A percentile compares a stretch with the other conserved stretches of the same genome.
Conservation (phyloP, 352 stramenopile species). For the Phytophthora pinifolia region DNA sequence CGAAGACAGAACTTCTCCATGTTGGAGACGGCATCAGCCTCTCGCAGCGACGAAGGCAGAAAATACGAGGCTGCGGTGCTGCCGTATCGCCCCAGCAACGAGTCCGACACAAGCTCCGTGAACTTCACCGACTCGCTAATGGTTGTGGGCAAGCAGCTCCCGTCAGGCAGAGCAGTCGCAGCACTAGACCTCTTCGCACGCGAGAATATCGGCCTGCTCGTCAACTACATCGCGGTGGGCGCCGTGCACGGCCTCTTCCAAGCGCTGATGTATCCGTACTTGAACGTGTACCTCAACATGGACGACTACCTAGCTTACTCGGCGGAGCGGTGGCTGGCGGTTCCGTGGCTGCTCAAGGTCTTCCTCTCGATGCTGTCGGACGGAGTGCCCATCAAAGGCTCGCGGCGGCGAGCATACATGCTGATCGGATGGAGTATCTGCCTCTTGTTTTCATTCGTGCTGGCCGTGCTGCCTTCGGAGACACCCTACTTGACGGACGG, state of each 20-base stretch:
- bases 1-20: slow-evolving; percentile 37
- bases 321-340: slow-evolving; percentile 49
- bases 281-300: slow-evolving; percentile 80
- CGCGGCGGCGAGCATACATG: slow-evolving; percentile 50
- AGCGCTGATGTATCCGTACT: slow-evolving; percentile 58
- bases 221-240: slow-evolving; percentile 60
- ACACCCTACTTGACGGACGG: slow-evolving; percentile 41
- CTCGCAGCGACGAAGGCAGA: slow-evolving; percentile 18
- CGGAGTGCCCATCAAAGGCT: slow-evolving; percentile 44
- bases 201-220: slow-evolving; percentile 43
- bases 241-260: slow-evolving; percentile 55
- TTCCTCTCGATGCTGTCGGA: slow-evolving; percentile 52
- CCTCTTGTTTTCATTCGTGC: slow-evolving; percentile 45
- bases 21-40: slow-evolving; percentile 35
- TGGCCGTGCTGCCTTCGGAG: slow-evolving; percentile 33
- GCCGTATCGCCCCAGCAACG: slow-evolving; percentile 30
- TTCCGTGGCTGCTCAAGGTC: slow-evolving; percentile 67
- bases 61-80: slow-evolving; percentile 31
- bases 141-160: slow-evolving; percentile 24
- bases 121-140: slow-evolving; percentile 37
- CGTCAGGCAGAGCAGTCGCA: slow-evolving; percentile 26
- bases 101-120: slow-evolving; percentile 27
- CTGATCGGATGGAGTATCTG: slow-evolving; percentile 51
- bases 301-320: slow-evolving; percentile 58
- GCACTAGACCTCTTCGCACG: slow-evolving; percentile 39